Conservation (phyloP, 2,329 filamentous ascomycete genomes). For the Hysterium pulicare region DNA sequence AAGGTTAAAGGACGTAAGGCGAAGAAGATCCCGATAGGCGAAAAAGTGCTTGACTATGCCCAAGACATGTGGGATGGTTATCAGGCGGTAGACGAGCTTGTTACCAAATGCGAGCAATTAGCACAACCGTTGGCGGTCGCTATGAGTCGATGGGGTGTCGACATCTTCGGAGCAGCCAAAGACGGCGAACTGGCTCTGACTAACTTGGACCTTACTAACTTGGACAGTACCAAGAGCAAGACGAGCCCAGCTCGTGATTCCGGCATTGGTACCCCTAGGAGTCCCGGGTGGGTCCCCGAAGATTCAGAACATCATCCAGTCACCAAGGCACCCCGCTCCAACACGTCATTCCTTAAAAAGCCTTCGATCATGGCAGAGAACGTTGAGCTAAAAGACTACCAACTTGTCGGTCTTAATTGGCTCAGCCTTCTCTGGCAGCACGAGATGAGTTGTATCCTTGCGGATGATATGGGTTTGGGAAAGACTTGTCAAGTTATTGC, state of each 20-base stretch:
- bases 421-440: constrained; percentile 77
- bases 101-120: constrained; percentile 69
- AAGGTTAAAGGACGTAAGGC: constrained; percentile 41
- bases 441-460: constrained; percentile 81
- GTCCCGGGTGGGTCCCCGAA: constrained; percentile 24
- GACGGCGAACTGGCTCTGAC: constrained; percentile 61
- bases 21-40: constrained; percentile 56
- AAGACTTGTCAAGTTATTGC: constrained; percentile 97
- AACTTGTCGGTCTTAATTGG: constrained; percentile 94
- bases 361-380: constrained; percentile 74
- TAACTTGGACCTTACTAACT: constrained; percentile 56
- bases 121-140: constrained; percentile 63
- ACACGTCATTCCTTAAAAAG: constrained; percentile 57
- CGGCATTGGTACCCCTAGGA: constrained; percentile 61
- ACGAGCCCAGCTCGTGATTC: constrained; percentile 55
- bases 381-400: constrained; percentile 84
- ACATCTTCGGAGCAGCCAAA: constrained; percentile 59
- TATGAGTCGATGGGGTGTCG: constrained; percentile 66
- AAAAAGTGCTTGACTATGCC: constrained; percentile 64
- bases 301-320: constrained; percentile 49
- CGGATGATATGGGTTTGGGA: constrained; percentile 92
- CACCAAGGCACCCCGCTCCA: constrained; percentile 26
- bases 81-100: constrained; percentile 77
- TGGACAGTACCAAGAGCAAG: constrained; percentile 43
- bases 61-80: constrained; percentile 75